Percentiles rank a stretch among this genome's conserved stretches.
phyloP scores from a whole-genome alignment of 1,139 yeast species.

The Taiozyma sp. region DNA sequence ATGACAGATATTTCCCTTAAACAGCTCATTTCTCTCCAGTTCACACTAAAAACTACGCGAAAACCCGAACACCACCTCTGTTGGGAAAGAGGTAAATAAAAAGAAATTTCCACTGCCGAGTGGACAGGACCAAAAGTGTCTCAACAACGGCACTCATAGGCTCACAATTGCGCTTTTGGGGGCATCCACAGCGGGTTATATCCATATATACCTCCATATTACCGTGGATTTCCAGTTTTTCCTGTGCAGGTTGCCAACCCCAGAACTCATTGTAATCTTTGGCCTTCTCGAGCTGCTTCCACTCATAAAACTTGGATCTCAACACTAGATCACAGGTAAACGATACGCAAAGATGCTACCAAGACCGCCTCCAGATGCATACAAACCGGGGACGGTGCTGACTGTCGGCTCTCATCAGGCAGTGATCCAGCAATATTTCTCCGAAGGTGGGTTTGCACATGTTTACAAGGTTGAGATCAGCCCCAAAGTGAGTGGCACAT shows the following conservation, averaged over 20 bases:
- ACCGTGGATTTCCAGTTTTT: neutral
- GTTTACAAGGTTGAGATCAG: constrained; percentile 60
- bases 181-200: neutral
- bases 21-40: too few relatives aligned
- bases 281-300: neutral
- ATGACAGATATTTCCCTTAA: too few relatives aligned
- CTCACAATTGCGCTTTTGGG: neutral
- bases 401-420: constrained; percentile 63
- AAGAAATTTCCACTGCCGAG: neutral
- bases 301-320: neutral
- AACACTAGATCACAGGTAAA: neutral
- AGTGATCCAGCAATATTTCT: constrained; percentile 51
- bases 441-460: constrained; percentile 75
- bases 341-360: neutral
- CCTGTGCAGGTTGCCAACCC: neutral
- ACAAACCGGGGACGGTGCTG: constrained; percentile 51
- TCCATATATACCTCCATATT: neutral
- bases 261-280: neutral
- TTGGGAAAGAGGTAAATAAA: neutral
- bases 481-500: constrained; percentile 40
- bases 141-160: neutral
- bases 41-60: neutral
- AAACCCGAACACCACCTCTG: neutral
- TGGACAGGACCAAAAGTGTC: neutral
- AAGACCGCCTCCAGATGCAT: constrained; percentile 41